Base-by-base conservation (phyloP, 805 yeast genomes). In the Starmerella stigmatis region DNA sequence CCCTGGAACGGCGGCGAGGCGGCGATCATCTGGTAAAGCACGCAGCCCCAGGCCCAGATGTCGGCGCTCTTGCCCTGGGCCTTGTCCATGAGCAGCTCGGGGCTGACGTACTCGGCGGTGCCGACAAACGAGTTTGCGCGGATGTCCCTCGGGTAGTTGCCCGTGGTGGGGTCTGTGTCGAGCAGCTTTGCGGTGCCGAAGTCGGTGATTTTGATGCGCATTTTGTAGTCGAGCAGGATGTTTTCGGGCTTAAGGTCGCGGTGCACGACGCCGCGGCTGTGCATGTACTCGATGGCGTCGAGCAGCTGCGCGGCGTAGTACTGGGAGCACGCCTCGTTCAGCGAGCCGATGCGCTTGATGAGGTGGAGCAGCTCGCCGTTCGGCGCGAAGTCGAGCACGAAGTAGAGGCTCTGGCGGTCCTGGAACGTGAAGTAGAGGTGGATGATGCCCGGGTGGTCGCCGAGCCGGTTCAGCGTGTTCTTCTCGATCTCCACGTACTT, bases 401-500 rank as follows among this genome's bases (percentile, higher is more conserved):
- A 92, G 60, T 86, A 92, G 30, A 92, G 67, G 27, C 86, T 79
- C 48, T 77, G 74, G 36, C 83, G 85, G 62, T 92, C 98, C 63
- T 92, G 98, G 65, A 92, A 92, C 1, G 98, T 92, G 64, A 83
- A 92, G 64, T 85, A 84, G 38, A 92, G 67, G 39, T 88, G 83
- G 17, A 92, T 94, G 23, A 92, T 81, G 1, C 98, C 98, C 0
- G 96, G 96, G 60, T 92, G 97, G 45, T 80, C 79, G 3, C 95
- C 95, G 51, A 92, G 67, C 20, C 89, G 66, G 62, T 86, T 88
- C 51, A 92, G 67, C 1, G 96, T 85, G 45, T 83, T 79, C 61
- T 92, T 92, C 60, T 92, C 98, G 47, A 92, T 89, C 61, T 86
- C 86, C 47, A 92, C 98, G 59, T 92, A 92, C 63, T 92, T 92